Conservation (phyloP, 352 stramenopile species). For the Globisporangium paroecandrum region DNA sequence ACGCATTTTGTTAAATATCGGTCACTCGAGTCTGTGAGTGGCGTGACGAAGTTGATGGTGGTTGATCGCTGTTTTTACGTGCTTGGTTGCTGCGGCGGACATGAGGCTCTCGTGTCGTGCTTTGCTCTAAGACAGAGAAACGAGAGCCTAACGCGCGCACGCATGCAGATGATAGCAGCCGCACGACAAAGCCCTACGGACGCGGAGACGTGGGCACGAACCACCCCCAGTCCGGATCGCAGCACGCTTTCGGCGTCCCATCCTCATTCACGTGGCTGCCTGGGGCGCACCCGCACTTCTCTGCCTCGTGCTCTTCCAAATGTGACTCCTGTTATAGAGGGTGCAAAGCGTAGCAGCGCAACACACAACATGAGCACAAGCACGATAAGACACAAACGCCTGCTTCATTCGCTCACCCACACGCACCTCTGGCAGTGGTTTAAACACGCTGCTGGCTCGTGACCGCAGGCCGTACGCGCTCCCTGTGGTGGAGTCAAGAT, state of each 20-base stretch:
- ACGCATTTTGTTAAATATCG: not conserved
- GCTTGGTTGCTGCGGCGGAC: too few species aligned
- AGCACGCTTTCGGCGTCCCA: constrained; percentile 26
- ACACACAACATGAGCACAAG: too few species aligned
- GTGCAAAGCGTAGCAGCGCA: too few species aligned
- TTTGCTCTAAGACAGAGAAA: constrained; percentile 8
- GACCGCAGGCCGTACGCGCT: constrained; percentile 31
- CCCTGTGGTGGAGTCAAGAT: constrained; percentile 29
- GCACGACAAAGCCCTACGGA: not conserved
- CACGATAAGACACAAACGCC: not conserved
- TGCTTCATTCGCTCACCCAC: not conserved
- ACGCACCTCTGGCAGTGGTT: constrained; percentile 32
- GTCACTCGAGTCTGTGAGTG: not conserved
- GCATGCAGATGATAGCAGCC: not conserved
- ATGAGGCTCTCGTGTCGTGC: constrained; percentile 2
- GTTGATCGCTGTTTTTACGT: not conserved
- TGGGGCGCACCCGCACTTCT: constrained; percentile 22
- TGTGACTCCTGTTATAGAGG: constrained; percentile 5
- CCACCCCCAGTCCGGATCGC: constrained; percentile 64
- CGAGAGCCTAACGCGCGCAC: not conserved
- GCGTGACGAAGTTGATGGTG: not conserved
- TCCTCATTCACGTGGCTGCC: constrained; percentile 19
- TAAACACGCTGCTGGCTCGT: constrained; percentile 39
- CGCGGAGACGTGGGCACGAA: constrained; percentile 46
- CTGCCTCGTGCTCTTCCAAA: constrained; percentile 7